These are phyloP conservation scores for Articulospora tetracladia DNA, from an alignment of 495 filamentous ascomycete genomes.

Conservation along the genomic window DNA sequence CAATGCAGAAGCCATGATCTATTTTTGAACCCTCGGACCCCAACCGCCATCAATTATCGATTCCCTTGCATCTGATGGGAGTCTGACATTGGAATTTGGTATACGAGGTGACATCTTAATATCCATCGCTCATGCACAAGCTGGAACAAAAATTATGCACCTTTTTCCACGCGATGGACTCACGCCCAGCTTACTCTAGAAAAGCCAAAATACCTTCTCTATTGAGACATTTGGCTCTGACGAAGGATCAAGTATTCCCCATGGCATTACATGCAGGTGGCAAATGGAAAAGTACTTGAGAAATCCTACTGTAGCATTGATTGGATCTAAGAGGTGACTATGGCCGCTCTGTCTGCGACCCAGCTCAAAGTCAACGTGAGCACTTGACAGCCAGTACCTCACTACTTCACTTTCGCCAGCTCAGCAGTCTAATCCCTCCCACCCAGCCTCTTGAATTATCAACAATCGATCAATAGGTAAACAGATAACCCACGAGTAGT, in stretches of 20 bases:
- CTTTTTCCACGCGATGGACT: background rate
- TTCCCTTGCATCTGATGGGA: background rate
- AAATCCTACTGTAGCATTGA: background rate
- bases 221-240: no score
- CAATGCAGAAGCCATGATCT: background rate
- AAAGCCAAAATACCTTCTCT: no score
- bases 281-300: background rate
- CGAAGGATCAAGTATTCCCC: background rate
- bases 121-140: background rate
- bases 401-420: background rate
- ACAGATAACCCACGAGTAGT: no score
- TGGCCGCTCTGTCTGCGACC: background rate
- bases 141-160: background rate
- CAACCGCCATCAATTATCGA: background rate
- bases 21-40: background rate
- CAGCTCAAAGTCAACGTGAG: background rate
- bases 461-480: no score
- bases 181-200: background rate
- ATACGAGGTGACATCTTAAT: background rate
- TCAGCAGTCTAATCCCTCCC: background rate
- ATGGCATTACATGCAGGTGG: background rate
- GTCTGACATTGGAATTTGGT: background rate
- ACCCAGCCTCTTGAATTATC: no score
- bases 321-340: background rate
- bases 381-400: background rate